Percentiles rank a stretch among this genome's conserved stretches.
Conservation (phyloP, 1,284 basidiomycete species). For the Amylostereum areolatum region DNA sequence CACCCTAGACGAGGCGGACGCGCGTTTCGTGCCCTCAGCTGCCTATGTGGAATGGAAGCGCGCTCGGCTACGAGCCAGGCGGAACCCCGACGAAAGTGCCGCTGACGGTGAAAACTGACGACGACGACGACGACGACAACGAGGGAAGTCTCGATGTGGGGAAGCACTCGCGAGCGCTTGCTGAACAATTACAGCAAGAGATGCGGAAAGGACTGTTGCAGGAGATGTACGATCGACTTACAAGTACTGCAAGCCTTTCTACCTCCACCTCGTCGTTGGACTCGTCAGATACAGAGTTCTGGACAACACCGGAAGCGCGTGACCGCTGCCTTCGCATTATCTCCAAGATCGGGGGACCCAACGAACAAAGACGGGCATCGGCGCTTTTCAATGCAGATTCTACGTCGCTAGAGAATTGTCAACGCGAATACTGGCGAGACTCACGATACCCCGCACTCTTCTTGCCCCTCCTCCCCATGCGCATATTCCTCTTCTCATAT, state of each 20-base stretch:
- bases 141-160: slow-evolving; percentile 24
- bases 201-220: slow-evolving; percentile 61
- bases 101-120: slow-evolving; percentile 18
- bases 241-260: slow-evolving; percentile 2
- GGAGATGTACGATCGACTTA: slow-evolving; percentile 49
- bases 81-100: slow-evolving; percentile 13
- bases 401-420: slow-evolving; percentile 23
- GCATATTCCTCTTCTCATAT: slow-evolving; percentile 31
- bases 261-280: neutral
- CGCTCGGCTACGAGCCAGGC: slow-evolving; percentile 20
- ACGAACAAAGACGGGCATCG: slow-evolving; percentile 51
- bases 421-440: slow-evolving; percentile 50
- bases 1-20: slow-evolving; percentile 49
- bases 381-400: slow-evolving; percentile 41
- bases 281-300: slow-evolving; percentile 49
- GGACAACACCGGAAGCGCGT: slow-evolving; percentile 72
- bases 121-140: slow-evolving; percentile 20
- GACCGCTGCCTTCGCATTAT: slow-evolving; percentile 66
- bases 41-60: slow-evolving; percentile 56
- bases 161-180: slow-evolving; percentile 58
- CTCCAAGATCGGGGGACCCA: slow-evolving; percentile 61
- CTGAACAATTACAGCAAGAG: slow-evolving; percentile 65
- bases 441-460: slow-evolving; percentile 51
- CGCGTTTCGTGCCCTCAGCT: slow-evolving; percentile 53
- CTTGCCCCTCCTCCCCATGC: slow-evolving; percentile 53